These are phyloP conservation scores for Penicillium bialowiezense DNA, from an alignment of 495 filamentous ascomycete genomes.

Conservation along the genomic window DNA sequence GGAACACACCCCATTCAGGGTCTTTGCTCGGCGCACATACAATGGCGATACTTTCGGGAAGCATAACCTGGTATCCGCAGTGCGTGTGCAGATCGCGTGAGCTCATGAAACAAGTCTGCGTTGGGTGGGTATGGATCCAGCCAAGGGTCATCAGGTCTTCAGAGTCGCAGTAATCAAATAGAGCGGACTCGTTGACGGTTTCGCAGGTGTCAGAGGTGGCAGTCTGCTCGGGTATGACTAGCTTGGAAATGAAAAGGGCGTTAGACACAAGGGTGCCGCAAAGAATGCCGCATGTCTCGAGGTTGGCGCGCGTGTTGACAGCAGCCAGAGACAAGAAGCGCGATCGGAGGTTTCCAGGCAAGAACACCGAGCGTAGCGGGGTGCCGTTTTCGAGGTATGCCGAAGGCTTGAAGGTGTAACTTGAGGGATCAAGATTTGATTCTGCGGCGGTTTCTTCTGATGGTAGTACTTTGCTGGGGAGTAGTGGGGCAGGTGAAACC, in stretches of 20 bases:
- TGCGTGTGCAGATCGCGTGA: constrained; percentile 92
- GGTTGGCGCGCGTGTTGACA: constrained; percentile 71
- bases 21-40: constrained; percentile 85
- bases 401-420: constrained; percentile 77
- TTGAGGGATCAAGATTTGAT: constrained; percentile 43
- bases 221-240: constrained; percentile 88
- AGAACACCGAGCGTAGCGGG: constrained; percentile 81
- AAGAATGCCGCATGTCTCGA: constrained; percentile 93
- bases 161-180: constrained; percentile 83
- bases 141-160: constrained; percentile 87
- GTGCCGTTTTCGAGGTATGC: constrained; percentile 86
- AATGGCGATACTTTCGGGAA: constrained; percentile 93
- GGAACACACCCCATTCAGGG: constrained; percentile 88
- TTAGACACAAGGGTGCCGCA: constrained; percentile 90
- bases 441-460: constrained; percentile 22
- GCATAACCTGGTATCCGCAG: constrained; percentile 86
- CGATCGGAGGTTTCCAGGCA: constrained; percentile 70
- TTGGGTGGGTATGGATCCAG: constrained; percentile 98
- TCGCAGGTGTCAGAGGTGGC: constrained; percentile 92
- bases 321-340: constrained; percentile 69
- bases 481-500: constrained; percentile 22
- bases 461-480: constrained; percentile 36
- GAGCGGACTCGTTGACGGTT: constrained; percentile 74
- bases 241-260: constrained; percentile 81
- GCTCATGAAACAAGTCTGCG: constrained; percentile 97